Base-by-base conservation (phyloP, 2,329 filamentous ascomycete genomes). In the Trichoderma asperellum region DNA sequence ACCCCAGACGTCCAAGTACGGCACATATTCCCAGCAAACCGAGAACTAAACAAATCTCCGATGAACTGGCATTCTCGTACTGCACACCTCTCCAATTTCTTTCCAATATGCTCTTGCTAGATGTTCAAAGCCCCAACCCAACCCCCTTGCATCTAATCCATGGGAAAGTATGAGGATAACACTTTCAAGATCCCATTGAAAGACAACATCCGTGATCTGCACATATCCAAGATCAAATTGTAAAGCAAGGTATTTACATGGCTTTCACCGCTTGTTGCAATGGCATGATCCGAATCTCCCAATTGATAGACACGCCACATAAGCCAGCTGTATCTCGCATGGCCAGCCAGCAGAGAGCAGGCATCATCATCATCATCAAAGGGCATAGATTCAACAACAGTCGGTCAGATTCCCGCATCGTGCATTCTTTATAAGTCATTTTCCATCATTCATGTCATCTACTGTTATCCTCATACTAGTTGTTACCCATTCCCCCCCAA, bases 401-500 rank as follows among this genome's bases (percentile, higher is more conserved):
- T 16, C 11, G 11, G 21, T 27, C 52, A 37, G 21, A 2, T 6
- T 32, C 24, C 21, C 21, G 21, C 35, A 43, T n/a, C 52, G 27
- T 11, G 32, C 37, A 29, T 35, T 58, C 32, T 27, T 32, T n/a
- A 37, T n/a, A 29, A 59, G 32, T 60, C 53, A 47, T 59, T 59
- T 65, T 40, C 61, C 56, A 60, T 53, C 68, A 66, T 69, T 64
- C 53, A 55, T 60, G 56, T 69, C 56, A 53, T 66, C 34, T 55
- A 69, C 47, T 53, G 43, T 68, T 62, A 60, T 59, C 29, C 35
- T 64, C 59, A 55, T 63, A 61, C 60, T 57, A 64, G 69, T 71
- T 72, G 71, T 73, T 72, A 62, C 40, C 67, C 64, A 14, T 66
- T 69, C 64, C 70, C 64, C 52, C 55, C 61, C 24, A 57, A 66